Conservation (phyloP, 108 stramenopile species). For the Nitzschia sp. region DNA sequence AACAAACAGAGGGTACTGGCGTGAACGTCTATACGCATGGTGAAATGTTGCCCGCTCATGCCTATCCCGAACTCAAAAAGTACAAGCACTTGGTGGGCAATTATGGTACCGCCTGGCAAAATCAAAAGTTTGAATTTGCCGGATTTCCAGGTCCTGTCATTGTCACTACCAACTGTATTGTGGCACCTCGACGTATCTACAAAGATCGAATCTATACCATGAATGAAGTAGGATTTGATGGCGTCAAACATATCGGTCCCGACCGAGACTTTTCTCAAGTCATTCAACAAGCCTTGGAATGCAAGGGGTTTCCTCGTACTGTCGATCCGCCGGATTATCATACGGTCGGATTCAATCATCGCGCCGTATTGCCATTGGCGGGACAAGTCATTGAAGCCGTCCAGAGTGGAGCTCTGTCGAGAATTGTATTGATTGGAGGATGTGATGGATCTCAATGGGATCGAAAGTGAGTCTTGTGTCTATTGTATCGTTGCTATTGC, state of each 20-base stretch:
- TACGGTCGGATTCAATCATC: slow-evolving; percentile 83
- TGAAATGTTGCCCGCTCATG: slow-evolving; percentile 87
- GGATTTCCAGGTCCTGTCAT: slow-evolving; percentile 77
- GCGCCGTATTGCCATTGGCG: slow-evolving; percentile 75
- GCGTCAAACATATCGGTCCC: slow-evolving; percentile 64
- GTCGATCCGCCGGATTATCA: slow-evolving; percentile 59
- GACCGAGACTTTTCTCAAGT: slow-evolving; percentile 74
- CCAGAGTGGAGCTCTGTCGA: slow-evolving; percentile 57
- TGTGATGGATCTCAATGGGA: slow-evolving; percentile 84
- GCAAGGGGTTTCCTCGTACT: slow-evolving; percentile 69
- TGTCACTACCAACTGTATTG: slow-evolving; percentile 80
- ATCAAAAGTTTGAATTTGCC: slow-evolving; percentile 83
- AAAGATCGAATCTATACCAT: slow-evolving; percentile 73
- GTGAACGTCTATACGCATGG: slow-evolving; percentile 89
- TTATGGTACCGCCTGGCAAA: slow-evolving; percentile 86
- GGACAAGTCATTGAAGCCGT: slow-evolving; percentile 72
- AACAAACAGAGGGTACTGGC: slow-evolving; percentile 85
- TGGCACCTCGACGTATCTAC: slow-evolving; percentile 75
- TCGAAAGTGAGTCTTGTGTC: slow-evolving; percentile 31
- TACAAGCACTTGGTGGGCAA: slow-evolving; percentile 75
- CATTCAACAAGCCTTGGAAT: slow-evolving; percentile 61
- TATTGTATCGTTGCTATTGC: too few relatives aligned
- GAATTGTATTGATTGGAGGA: slow-evolving; percentile 85
- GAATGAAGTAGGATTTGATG: slow-evolving; percentile 74
- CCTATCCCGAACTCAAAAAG: slow-evolving; percentile 76